Base-by-base conservation (phyloP, 2,329 filamentous ascomycete genomes). In the Periconia sp. region DNA sequence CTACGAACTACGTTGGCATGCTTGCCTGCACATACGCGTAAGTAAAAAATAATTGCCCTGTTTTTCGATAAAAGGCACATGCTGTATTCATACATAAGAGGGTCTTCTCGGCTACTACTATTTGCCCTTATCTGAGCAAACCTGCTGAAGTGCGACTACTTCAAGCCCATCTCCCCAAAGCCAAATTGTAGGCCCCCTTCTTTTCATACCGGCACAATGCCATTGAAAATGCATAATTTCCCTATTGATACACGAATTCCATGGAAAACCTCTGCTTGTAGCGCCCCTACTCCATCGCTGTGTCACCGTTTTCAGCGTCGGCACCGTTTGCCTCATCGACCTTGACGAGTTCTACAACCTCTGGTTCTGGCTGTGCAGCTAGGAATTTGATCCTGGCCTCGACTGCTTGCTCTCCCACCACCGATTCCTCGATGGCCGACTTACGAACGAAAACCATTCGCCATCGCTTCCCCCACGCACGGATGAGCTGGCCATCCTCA, bases 391-490 rank as follows among this genome's bases (percentile, higher is more conserved):
- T 69, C 45, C 75, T 74, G 11, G 81, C 79, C 54, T 76, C 75
- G 3, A 80, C 75, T 48, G 83, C 78, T 17, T 79, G 78, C 62
- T 86, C 85, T 11, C 79, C 77, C 17, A 86, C 82, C 55, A 85
- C 81, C 0, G 89, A 83, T 75, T 97, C 92, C 76, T 97, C 92
- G 14, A 97, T 90, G 2, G 90, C 90, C 14, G 85, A 84, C 74
- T 91, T 89, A 42, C 94, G 82, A 65, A 86, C 80, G 73, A 96
- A 97, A 1, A 94, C 91, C 31, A 91, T 83, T 57, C 91, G 78
- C 94, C 94, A 99, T 45, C 92, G 84, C 68, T 85, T 83, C 0
- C 89, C 92, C 94, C 94, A 97, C 47, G 84, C 82, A 57, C 83
- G 82, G 53, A 96, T 82, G 59, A 92, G 78, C 55, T 82, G 82